These are phyloP conservation scores for Neofusicoccum umdonicola DNA, from an alignment of 2,329 filamentous ascomycete species.

Conservation along the genomic window DNA sequence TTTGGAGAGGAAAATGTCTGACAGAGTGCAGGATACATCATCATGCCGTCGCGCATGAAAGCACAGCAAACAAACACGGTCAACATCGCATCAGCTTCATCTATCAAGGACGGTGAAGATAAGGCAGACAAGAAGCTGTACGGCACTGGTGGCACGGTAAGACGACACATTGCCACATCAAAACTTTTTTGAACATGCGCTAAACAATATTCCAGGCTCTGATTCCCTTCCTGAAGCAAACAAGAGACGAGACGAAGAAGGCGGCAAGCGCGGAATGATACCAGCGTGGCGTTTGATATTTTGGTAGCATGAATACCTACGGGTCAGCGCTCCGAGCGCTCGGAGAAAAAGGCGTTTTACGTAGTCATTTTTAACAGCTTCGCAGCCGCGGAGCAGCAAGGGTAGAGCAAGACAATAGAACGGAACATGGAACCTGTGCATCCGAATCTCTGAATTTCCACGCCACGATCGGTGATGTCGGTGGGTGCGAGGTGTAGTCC, in stretches of 20 bases:
- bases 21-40: constrained; percentile 45
- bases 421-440: neutral
- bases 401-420: neutral
- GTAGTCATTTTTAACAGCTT: neutral
- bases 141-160: constrained; percentile 42
- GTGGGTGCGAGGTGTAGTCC: neutral
- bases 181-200: constrained; percentile 46
- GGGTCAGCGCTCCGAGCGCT: neutral
- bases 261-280: constrained; percentile 28
- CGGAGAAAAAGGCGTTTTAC: neutral
- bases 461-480: neutral
- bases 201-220: constrained; percentile 49
- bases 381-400: neutral
- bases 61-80: constrained; percentile 14
- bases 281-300: neutral
- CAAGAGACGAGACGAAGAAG: constrained; percentile 50
- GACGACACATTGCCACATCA: constrained; percentile 28
- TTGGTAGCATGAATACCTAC: neutral
- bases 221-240: constrained; percentile 54
- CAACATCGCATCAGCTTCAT: constrained; percentile 2
- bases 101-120: constrained; percentile 22
- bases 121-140: constrained; percentile 25
- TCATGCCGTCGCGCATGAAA: constrained; percentile 40
- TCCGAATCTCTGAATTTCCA: neutral
- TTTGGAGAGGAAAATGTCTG: neutral